phyloP scores from a whole-genome alignment of 2,329 filamentous ascomycete genomes.

The Aspergillus melleus region DNA sequence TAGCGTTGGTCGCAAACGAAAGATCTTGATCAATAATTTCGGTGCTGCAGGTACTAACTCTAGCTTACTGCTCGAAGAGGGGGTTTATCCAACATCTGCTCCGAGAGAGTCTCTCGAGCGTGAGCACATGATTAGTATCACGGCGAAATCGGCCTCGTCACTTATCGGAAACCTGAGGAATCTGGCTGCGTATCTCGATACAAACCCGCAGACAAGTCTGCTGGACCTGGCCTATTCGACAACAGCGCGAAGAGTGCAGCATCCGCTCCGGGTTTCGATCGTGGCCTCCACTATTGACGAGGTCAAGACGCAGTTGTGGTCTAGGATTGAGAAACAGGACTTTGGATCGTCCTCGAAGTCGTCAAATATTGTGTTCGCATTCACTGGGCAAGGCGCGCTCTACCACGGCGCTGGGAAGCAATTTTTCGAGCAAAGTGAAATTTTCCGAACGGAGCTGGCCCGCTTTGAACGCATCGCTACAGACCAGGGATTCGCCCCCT shows the following conservation, averaged over 20 bases:
- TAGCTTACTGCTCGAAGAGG: slow-evolving; percentile 62
- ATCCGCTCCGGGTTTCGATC: slow-evolving; percentile 14
- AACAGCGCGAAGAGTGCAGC: slow-evolving; percentile 54
- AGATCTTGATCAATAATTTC: slow-evolving; percentile 62
- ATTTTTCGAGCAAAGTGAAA: not conserved
- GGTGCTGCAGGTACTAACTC: slow-evolving; percentile 70
- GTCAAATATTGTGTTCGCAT: slow-evolving; percentile 48
- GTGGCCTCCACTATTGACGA: not conserved
- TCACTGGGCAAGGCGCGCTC: slow-evolving; percentile 35
- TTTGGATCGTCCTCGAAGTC: slow-evolving; percentile 50
- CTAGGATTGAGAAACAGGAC: slow-evolving; percentile 22
- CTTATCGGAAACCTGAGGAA: slow-evolving; percentile 55
- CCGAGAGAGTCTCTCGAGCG: slow-evolving; percentile 44
- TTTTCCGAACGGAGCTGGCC: not conserved
- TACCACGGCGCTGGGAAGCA: not conserved
- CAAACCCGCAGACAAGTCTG: slow-evolving; percentile 42
- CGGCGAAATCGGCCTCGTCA: slow-evolving; percentile 52
- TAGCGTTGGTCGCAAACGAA: slow-evolving; percentile 28
- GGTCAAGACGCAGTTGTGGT: slow-evolving; percentile 3
- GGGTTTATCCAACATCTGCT: slow-evolving; percentile 53
- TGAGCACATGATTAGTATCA: slow-evolving; percentile 57
- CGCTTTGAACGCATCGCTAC: not conserved
- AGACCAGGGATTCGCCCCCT: not conserved
- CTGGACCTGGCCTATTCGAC: slow-evolving; percentile 64
- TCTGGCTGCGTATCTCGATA: slow-evolving; percentile 40